phyloP scores from a whole-genome alignment of 192 early-diverging fungal genomes.

The Chytriomyces sp. region DNA sequence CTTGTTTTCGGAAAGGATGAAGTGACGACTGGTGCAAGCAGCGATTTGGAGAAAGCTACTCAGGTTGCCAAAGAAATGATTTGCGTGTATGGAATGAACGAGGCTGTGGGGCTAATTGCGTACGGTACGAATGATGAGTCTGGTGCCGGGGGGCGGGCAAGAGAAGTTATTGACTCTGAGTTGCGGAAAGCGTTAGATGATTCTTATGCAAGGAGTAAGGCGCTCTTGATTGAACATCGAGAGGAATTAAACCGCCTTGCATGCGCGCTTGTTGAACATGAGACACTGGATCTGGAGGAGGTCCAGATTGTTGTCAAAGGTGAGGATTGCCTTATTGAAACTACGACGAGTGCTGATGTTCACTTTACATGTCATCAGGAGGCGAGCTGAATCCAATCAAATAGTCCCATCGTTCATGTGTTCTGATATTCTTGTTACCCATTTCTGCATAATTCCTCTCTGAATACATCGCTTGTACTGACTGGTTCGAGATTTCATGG shows the following conservation, averaged over 20 bases:
- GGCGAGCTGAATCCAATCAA: constrained; percentile 1
- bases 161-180: constrained; percentile 84
- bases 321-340: background rate
- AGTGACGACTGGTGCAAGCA: constrained; percentile 92
- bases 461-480: no score
- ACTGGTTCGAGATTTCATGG: no score
- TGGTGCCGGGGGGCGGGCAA: constrained; percentile 73
- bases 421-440: no score
- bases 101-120: constrained; percentile 85
- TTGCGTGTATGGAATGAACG: constrained; percentile 89
- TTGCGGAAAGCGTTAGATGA: constrained; percentile 62
- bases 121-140: constrained; percentile 78
- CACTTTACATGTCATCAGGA: background rate
- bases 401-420: no score
- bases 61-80: constrained; percentile 91
- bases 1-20: constrained; percentile 92
- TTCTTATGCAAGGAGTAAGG: constrained; percentile 72
- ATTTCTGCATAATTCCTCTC: no score
- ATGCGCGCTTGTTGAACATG: constrained; percentile 90
- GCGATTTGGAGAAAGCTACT: constrained; percentile 91
- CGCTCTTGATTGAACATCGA: constrained; percentile 74
- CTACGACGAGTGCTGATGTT: background rate
- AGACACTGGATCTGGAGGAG: constrained; percentile 90
- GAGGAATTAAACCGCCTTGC: constrained; percentile 93
- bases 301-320: constrained; percentile 78